Base-by-base conservation (phyloP, 139 green algal species). In the Pedinophyceae sp. region DNA sequence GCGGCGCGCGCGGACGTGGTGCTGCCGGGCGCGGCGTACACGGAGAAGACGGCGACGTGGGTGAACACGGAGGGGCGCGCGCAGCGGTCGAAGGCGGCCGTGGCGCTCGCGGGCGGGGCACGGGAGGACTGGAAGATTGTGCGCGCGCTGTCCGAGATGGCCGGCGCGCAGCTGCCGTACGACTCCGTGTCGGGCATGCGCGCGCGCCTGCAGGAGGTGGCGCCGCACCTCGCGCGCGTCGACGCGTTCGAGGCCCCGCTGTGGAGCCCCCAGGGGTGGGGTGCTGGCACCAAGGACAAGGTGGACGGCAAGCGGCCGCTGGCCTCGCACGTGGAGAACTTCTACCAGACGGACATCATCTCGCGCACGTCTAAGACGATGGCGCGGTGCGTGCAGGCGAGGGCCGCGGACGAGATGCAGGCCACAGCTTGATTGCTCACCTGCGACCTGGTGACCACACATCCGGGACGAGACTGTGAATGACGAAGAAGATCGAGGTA, bases 281-380 rank as follows among this genome's bases (percentile, higher is more conserved):
- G n/a, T n/a, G n/a, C n/a, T n/a, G n/a, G n/a, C n/a, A n/a, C n/a
- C n/a, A n/a, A n/a, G n/a, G n/a, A n/a, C n/a, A n/a, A n/a, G n/a
- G n/a, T n/a, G n/a, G n/a, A n/a, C n/a, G n/a, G n/a, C n/a, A n/a
- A n/a, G n/a, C n/a, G n/a, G n/a, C n/a, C n/a, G n/a, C n/a, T n/a
- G n/a, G n/a, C n/a, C n/a, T n/a, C n/a, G n/a, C n/a, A n/a, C n/a
- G n/a, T 97, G 3, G 27, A 68, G 18, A 86, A 98, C 72, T 98
- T 95, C 56, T 99, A 89, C 77, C 86, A 90, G 87, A 98, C 92
- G 0, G 91, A 99, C 61, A 76, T 73, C 51, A 90, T 99, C 61
- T 83, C 64, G 34, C 68, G 92, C 18, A 78, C 83, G 16, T 85
- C 63, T n/a, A 63, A 74, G n/a, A 88, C 76, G 43, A 99, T 99